phyloP scores from a whole-genome alignment of 2,329 filamentous ascomycete genomes.

The Pyricularia sp. region DNA sequence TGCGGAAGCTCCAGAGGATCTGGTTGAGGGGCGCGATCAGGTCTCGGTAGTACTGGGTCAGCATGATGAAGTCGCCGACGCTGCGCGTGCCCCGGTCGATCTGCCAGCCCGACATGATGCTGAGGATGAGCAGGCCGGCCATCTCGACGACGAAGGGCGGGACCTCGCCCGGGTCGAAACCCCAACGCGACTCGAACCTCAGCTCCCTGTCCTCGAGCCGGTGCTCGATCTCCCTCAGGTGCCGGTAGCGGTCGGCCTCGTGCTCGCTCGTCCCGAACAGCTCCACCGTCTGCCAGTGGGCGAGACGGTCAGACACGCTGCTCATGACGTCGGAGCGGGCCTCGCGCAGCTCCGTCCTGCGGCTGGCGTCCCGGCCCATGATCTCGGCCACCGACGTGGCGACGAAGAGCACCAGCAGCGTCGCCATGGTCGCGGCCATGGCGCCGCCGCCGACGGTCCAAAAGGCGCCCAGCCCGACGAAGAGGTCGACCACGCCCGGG shows the following conservation, averaged over 20 bases:
- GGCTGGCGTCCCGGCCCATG: neutral
- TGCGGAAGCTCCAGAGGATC: neutral
- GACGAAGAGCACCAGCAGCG: neutral
- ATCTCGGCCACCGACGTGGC: neutral
- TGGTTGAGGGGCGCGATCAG: neutral
- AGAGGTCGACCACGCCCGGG: neutral
- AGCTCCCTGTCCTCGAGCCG: neutral
- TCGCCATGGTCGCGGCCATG: neutral
- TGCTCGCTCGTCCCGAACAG: neutral
- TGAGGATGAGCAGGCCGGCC: neutral
- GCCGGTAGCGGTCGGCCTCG: neutral
- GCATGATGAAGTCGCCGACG: neutral
- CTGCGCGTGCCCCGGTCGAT: neutral
- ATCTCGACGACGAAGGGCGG: neutral
- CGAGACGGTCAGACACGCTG: neutral
- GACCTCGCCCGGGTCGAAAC: neutral
- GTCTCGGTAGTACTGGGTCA: neutral
- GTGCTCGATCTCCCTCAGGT: neutral
- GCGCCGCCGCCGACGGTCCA: neutral
- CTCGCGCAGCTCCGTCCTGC: neutral
- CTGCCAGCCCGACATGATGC: slow-evolving; percentile 1
- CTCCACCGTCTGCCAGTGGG: neutral
- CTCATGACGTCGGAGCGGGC: neutral
- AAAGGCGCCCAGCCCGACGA: neutral
- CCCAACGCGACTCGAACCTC: neutral